Conservation (phyloP, 1,284 basidiomycete species). For the Ustilago loliicola region DNA sequence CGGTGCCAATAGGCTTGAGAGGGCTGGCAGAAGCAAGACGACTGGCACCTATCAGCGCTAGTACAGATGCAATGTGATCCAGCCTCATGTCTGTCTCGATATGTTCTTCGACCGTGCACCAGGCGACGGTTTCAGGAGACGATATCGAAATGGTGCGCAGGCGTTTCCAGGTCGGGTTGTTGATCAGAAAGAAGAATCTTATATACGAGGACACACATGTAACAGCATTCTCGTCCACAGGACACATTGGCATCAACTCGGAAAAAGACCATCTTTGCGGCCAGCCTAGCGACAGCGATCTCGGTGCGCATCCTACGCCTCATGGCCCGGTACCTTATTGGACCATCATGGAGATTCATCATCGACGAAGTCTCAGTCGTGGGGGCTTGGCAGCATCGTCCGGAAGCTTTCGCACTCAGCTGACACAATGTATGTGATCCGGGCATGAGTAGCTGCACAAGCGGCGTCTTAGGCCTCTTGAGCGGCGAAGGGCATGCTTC, state of each 20-base stretch:
- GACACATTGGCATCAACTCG: not conserved
- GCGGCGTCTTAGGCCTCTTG: not conserved
- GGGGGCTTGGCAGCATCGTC: not conserved
- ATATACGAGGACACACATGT: not conserved
- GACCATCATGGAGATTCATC: not conserved
- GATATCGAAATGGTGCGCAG: not conserved
- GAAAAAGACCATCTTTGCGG: not conserved
- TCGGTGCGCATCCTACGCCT: not conserved
- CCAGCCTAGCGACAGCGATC: not conserved
- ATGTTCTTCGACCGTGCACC: conserved; percentile 14
- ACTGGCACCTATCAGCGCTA: not conserved
- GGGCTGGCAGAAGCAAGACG: conserved; percentile 16
- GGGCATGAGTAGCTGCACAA: not conserved
- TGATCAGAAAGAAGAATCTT: not conserved
- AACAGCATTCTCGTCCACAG: no score
- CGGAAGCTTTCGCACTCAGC: not conserved
- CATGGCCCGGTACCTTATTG: conserved; percentile 8
- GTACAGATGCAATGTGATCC: not conserved
- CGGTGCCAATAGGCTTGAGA: not conserved
- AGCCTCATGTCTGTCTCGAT: conserved; percentile 2
- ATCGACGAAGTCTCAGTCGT: not conserved
- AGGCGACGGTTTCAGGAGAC: conserved; percentile 9
- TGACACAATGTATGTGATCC: conserved; percentile 4
- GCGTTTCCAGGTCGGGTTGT: not conserved
- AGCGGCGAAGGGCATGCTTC: not conserved